These are phyloP conservation scores for fission yeast (Schizosaccharomyces pombe) DNA, from an alignment of 805 yeast genomes.

Conservation along the genomic window ASM294v3 CU329670.1:2149501-2150000, in stretches of 20 bases:
- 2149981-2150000: conserved; percentile 87
- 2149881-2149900: conserved; percentile 92
- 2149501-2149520: conserved; percentile 51
- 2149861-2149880: conserved; percentile 43
- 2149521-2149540: conserved; percentile 35
- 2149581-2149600: conserved; percentile 66
- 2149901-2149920: conserved; percentile 40
- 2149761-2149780: conserved; percentile 45
- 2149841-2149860: conserved; percentile 52
- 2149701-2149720: conserved; percentile 67
- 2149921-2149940: conserved; percentile 43
- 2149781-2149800: conserved; percentile 70
- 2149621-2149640: conserved; percentile 54
- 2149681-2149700: conserved; percentile 67
- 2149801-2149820: conserved; percentile 78
- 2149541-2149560: conserved; percentile 43
- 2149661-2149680: conserved; percentile 68
- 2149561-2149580: conserved; percentile 63
- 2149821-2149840: conserved; percentile 54
- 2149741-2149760: conserved; percentile 18
- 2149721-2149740: conserved; percentile 46
- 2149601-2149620: conserved; percentile 56
- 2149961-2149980: conserved; percentile 96
- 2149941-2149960: conserved; percentile 44
- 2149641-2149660: conserved; percentile 56